Conservation (phyloP, 192 early-diverging fungal genomes). For the Coemansia sp. region DNA sequence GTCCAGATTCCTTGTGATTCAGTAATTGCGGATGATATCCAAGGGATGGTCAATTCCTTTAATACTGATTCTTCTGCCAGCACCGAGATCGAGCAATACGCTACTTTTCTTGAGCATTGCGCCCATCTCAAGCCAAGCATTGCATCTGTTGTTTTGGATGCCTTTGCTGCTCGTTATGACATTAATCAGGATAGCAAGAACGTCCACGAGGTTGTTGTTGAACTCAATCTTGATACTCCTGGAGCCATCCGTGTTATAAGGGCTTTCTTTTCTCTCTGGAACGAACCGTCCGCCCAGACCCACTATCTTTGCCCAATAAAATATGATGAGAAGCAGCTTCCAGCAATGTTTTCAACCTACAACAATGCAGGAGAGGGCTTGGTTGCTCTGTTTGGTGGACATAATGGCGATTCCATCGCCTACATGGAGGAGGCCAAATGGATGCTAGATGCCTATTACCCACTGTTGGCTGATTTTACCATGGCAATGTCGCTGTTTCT, state of each 20-base stretch:
- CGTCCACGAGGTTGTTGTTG: constrained; percentile 13
- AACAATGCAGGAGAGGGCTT: constrained; percentile 36
- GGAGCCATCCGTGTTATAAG: constrained; percentile 14
- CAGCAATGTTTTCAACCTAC: constrained; percentile 43
- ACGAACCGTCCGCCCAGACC: not conserved
- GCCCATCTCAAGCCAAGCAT: not conserved
- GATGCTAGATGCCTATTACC: constrained; percentile 71
- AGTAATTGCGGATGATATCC: not conserved
- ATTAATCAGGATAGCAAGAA: not conserved
- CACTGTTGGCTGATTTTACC: constrained; percentile 68
- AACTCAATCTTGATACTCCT: not conserved
- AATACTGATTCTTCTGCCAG: not conserved
- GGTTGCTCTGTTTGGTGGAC: constrained; percentile 90
- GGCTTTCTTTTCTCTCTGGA: constrained; percentile 29
- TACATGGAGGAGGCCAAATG: constrained; percentile 81
- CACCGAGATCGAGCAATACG: constrained; percentile 16
- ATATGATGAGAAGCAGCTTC: not conserved
- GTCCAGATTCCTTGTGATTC: not conserved
- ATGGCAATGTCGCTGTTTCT: constrained; percentile 68
- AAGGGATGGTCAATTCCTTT: not conserved
- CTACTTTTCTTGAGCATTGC: constrained; percentile 15
- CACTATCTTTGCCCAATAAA: not conserved
- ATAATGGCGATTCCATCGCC: constrained; percentile 77
- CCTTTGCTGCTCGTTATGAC: constrained; percentile 7
- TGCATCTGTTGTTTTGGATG: constrained; percentile 3